Base-by-base conservation (phyloP, 495 filamentous ascomycete genomes). In the Aspergillus cristatus region DNA sequence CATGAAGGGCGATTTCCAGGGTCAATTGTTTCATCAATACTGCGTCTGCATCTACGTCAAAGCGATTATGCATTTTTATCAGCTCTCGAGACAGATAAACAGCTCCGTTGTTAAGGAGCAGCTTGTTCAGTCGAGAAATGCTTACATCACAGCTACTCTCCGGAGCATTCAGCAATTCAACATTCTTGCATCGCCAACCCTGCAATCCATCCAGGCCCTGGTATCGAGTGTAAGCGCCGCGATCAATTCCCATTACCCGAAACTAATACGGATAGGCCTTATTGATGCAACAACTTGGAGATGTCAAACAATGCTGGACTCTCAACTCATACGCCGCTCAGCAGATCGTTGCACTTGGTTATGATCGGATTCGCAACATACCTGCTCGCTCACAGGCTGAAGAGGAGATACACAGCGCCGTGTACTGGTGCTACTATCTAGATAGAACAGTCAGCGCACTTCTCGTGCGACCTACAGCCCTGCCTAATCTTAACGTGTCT, bases 341-440 rank as follows among this genome's bases (percentile, higher is more conserved):
- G 12, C 38, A 51, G 31, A 54, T 60, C 13, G 36, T 43, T 7
- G 40, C 47, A 26, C 29, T 60, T 3, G 48, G 47, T 5, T 60
- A 57, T 18, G 53, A 60, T 33, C 35, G 46, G 16, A 44, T 43
- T 7, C 7, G 24, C 22, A 36, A 33, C n/a, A 13, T 32, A 6
- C 37, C n/a, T 6, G 20, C 12, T 1, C 26, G 15, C 11, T 45
- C 47, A 7, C 25, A 42, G 2, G n/a, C 18, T 0, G 34, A 52
- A 14, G 41, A 52, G 14, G 50, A 60, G 13, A 54, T 54, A 12
- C 32, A 46, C 10, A 46, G 44, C 11, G 48, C 32, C 16, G 36
- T 60, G 7, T 57, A 39, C 20, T 60, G 56, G 53, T 59, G 55
- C 28, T 59, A 46, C 22, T 59, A 53, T 37, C 42, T 56, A 12